These are phyloP conservation scores for Neurospora sp. DNA, from an alignment of 495 filamentous ascomycete genomes.

Conservation along the genomic window DNA sequence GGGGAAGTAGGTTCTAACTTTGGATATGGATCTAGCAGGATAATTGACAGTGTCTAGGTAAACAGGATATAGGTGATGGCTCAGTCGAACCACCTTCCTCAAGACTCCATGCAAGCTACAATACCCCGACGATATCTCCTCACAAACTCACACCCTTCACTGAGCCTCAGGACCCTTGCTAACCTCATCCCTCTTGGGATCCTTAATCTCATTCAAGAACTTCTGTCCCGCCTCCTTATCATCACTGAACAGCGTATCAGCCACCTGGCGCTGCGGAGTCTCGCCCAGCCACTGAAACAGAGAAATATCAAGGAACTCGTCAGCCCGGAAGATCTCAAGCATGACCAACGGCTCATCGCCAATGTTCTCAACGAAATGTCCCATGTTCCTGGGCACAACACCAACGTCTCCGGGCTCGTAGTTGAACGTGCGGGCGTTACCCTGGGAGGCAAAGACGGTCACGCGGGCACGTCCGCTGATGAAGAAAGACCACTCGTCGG, in stretches of 20 bases:
- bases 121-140: neutral
- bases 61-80: neutral
- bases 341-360: conserved; percentile 50
- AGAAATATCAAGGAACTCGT: conserved; percentile 51
- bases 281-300: conserved; percentile 62
- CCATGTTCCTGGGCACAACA: conserved; percentile 50
- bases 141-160: neutral
- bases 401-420: conserved; percentile 47
- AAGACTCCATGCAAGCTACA: neutral
- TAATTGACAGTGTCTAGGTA: neutral
- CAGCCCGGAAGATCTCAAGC: conserved; percentile 48
- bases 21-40: neutral
- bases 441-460: conserved; percentile 41
- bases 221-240: conserved; percentile 43
- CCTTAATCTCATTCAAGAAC: conserved; percentile 46
- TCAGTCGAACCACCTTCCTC: neutral
- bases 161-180: conserved; percentile 10
- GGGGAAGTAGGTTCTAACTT: neutral
- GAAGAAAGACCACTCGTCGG: conserved; percentile 50
- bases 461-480: conserved; percentile 39
- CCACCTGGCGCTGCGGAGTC: conserved; percentile 50
- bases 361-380: conserved; percentile 54
- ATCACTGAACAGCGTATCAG: conserved; percentile 48
- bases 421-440: conserved; percentile 37
- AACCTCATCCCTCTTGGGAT: conserved; percentile 38